Evolutionary conservation across 805 yeast genomes (phyloP), one percentile per base, ranked within the genome.

Genomic region (Cyberlindnera japonica): DNA sequence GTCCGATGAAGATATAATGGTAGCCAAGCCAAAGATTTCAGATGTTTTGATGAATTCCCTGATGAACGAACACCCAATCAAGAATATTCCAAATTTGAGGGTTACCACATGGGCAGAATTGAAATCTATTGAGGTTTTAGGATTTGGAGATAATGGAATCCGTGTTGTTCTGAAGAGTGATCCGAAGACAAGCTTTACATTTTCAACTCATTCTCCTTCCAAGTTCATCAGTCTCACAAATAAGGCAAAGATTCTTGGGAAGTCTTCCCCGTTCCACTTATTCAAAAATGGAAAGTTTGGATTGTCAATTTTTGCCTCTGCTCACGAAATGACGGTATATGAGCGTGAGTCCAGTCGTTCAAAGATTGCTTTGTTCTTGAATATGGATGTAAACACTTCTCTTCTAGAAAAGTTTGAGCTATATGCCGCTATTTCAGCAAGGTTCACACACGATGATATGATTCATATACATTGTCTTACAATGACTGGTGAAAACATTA

Each of bases 31-130:
- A 3, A 71, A 82, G 3, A 68, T 84, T 12, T 73, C 95, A 0
- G 96, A 89, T 59, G 71, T 87, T 34, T 64, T 91, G 44, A 87
- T 90, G 95, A 95, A 90, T 54, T 87, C 96, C 0, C 68, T 91
- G 56, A 77, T 85, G 22, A 91, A 91, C 57, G 95, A 87, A 53
- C 81, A 81, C 18, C 93, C 95, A 0, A 69, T 91, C 63, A 74
- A 43, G 49, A 68, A 74, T 28, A 63, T 89, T 14, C 96, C 97
- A 0, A 66, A 68, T 20, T 68, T 91, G 68, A 67, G 65, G 45
- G 96, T 90, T 6, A 69, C 67, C 11, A 71, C 74, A 4, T 87
- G 93, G 85, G 72, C 82, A 20, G 68, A 71, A 11, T 76, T 89
- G 7, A 70, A 72, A 24, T 74, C 78, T 23, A 66, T 83, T 3